Conservation (phyloP, 768 basidiomycete genomes). For the Paxillus ammoniavirescens region DNA sequence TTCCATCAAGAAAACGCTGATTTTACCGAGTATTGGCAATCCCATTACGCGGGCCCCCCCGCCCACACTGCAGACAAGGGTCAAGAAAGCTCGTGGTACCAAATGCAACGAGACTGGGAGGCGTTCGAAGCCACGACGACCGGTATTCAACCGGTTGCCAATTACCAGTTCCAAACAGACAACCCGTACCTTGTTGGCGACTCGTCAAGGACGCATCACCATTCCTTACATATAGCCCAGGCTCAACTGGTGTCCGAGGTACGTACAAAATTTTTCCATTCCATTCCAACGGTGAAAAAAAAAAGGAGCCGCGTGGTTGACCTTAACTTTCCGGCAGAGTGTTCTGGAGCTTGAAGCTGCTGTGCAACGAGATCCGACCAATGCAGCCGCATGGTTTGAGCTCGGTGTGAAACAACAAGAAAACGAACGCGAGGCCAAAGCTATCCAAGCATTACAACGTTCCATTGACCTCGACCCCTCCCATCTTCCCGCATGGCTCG, state of each 20-base stretch:
- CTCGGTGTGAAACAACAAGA: conserved; percentile 98
- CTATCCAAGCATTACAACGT: conserved; percentile 79
- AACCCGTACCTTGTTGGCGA: conserved; percentile 78
- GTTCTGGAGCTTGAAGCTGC: conserved; percentile 88
- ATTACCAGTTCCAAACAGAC: conserved; percentile 71
- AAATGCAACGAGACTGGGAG: conserved; percentile 79
- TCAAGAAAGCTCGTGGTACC: conserved; percentile 52
- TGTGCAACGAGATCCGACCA: conserved; percentile 72
- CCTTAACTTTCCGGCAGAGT: conserved; percentile 47
- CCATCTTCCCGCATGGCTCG: conserved; percentile 82
- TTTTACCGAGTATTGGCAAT: conserved; percentile 60
- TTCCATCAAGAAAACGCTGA: conserved; percentile 70
- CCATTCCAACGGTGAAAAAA: conserved; percentile 6
- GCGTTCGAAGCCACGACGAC: conserved; percentile 69
- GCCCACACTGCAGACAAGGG: conserved; percentile 14
- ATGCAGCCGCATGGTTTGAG: conserved; percentile 81
- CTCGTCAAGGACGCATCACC: conserved; percentile 48
- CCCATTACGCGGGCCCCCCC: conserved; percentile 31
- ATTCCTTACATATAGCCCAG: conserved; percentile 34
- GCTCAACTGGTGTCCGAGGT: conserved; percentile 39
- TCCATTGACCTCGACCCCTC: conserved; percentile 79
- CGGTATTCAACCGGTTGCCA: conserved; percentile 54
- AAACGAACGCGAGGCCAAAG: conserved; percentile 91
- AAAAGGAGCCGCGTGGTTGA: conserved; percentile 13
- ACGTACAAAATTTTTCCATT: conserved; percentile 13